Conservation (phyloP, 2,329 filamentous ascomycete species). For the Colletotrichum paranaense region DNA sequence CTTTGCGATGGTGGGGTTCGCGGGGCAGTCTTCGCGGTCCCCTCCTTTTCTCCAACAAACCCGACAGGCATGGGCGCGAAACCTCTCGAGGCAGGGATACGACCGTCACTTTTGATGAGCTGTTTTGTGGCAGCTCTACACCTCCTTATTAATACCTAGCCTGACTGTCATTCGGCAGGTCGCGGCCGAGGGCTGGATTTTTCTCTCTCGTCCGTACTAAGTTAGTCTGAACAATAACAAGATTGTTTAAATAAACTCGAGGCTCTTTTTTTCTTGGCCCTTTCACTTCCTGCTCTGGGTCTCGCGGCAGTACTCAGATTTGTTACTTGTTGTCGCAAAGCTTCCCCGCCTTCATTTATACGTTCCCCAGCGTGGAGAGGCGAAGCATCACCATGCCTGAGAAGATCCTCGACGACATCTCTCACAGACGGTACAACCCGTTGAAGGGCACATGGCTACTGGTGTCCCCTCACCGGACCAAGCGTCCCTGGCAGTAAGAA, state of each 20-base stretch:
- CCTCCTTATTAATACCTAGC: not conserved
- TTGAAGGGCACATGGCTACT: constrained; percentile 91
- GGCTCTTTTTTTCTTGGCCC: not conserved
- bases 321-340: not conserved
- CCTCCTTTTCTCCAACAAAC: not conserved
- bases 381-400: constrained; percentile 70
- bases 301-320: not conserved
- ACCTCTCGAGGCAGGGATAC: constrained; percentile 19
- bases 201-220: not conserved
- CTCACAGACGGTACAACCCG: constrained; percentile 93
- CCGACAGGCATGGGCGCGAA: not conserved
- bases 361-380: not conserved
- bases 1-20: constrained; percentile 31
- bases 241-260: constrained; percentile 22
- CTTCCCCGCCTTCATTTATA: constrained; percentile 30
- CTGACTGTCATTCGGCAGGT: constrained; percentile 24
- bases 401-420: constrained; percentile 91
- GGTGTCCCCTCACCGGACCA: constrained; percentile 95
- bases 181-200: constrained; percentile 18
- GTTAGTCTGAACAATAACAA: constrained; percentile 18
- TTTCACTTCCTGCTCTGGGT: not conserved
- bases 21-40: constrained; percentile 27
- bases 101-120: constrained; percentile 29
- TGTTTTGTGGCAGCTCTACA: constrained; percentile 31
- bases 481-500: constrained; percentile 96